Evolutionary conservation across 2,329 filamentous ascomycete species (phyloP), one percentile per base, ranked within the genome.

Genomic region (Fusarium longipes): DNA sequence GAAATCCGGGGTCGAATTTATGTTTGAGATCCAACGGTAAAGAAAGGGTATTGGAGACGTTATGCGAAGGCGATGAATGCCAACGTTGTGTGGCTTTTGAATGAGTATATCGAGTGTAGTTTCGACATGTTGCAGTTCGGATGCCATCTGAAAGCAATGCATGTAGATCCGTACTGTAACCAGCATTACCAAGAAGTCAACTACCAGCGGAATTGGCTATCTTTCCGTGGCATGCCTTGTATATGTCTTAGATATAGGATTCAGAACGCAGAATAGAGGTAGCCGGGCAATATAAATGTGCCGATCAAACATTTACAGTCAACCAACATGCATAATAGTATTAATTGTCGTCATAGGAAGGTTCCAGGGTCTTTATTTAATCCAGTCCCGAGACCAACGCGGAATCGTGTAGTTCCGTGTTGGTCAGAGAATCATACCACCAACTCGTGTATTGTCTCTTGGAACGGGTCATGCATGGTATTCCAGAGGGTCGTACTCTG

Each of bases 181-280:
- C 7, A 17, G 27, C 22, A 17, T 17, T 14, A 22, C 25, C 9
- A 24, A 40, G 33, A 43, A 57, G 27, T 40, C n/a, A 38, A 27
- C 42, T 18, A 54, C 6, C 32, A 32, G 22, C 48, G 38, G 49
- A 29, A 36, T 29, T 32, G 20, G 20, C n/a, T n/a, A 30, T 35
- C 32, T 29, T 47, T 18, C 11, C 14, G 22, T 27, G 29, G n/a
- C 10, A 10, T 33, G 22, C 22, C 27, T 29, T 53, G 35, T 20
- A n/a, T 30, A 27, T 59, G 22, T 35, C 57, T 42, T 30, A 43
- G 44, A 30, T 10, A 12, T 20, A 63, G 38, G 50, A 63, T 63
- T 63, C 29, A 14, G 35, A 14, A 18, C 24, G 15, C 22, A 52
- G 49, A 43, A 42, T 8, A 43, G 12, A 43, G 15, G 11, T 9